phyloP scores from a whole-genome alignment of 768 basidiomycete genomes.

The Pleurotus tuber-regium region DNA sequence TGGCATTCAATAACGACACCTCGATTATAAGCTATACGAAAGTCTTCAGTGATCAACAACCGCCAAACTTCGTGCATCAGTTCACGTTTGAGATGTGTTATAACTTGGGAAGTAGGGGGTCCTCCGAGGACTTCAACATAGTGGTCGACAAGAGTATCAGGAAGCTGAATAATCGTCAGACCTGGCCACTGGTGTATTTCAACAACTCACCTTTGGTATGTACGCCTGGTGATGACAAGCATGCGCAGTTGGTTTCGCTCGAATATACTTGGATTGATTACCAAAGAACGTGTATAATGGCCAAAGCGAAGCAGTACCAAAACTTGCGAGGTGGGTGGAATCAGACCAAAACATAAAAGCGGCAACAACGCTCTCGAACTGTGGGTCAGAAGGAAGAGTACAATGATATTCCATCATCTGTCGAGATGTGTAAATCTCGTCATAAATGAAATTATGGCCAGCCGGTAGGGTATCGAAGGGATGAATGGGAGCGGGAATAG shows the following conservation, averaged over 20 bases:
- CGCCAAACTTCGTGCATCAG: conserved; percentile 13
- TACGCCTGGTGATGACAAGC: conserved; percentile 41
- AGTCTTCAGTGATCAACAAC: neutral
- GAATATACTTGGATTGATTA: conserved; percentile 38
- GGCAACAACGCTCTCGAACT: conserved; percentile 18
- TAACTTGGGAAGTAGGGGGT: neutral
- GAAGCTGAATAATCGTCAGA: neutral
- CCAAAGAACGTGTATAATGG: conserved; percentile 30
- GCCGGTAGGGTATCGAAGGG: neutral
- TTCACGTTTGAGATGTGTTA: conserved; percentile 10
- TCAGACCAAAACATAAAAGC: conserved; percentile 31
- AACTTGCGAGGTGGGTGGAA: conserved; percentile 28
- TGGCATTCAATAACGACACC: conserved; percentile 8
- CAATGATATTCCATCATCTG: conserved; percentile 5
- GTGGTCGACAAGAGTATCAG: neutral
- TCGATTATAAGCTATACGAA: conserved; percentile 8
- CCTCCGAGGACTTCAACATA: neutral
- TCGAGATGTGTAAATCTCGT: conserved; percentile 8
- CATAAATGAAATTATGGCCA: neutral
- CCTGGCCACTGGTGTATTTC: neutral
- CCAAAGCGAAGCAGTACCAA: conserved; percentile 31
- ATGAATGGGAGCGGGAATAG: neutral
- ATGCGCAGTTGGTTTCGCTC: conserved; percentile 23
- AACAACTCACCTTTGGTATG: conserved; percentile 32
- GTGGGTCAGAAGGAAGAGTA: neutral